Base-by-base conservation (phyloP, 2,329 filamentous ascomycete species). In the Ambrosiella cleistominuta region DNA sequence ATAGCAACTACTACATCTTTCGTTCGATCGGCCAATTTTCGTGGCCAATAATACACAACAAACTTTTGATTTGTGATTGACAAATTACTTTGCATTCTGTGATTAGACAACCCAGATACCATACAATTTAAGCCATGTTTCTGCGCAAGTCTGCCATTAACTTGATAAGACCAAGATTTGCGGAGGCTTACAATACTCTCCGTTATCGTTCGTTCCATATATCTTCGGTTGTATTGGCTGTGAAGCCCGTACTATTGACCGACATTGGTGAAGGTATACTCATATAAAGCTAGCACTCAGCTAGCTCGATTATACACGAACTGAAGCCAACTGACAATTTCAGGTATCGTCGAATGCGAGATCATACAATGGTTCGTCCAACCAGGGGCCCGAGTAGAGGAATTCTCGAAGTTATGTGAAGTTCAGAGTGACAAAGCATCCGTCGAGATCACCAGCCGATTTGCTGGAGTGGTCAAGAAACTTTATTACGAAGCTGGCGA, bases 331-430 rank as follows among this genome's bases (percentile, higher is more conserved):
- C 27, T 11, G 40, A 39, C 1, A 55, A 52, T 56, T 55, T 47
- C 65, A 93, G 93, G 93, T 58, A 98, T 97, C 66, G 90, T 93
- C 68, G 93, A 98, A 73, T 95, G 93, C 67, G 93, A 98, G 71
- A 88, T 98, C 66, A 97, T 97, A 66, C 93, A 98, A 74, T 98
- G 93, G 93, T 98, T 97, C 69, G 91, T 98, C 63, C 86, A 96
- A 71, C 89, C 94, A 54, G 91, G 90, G 60, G 93, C 93, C 40
- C 83, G 86, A 60, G 90, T 98, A 65, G 90, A 98, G 73, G 91
- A 98, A 74, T 98, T 95, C 78, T 93, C 94, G 65, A 93, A 91
- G 61, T 78, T 98, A 52, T 98, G 93, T 72, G 93, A 98, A 73
- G 94, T 98, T 50, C 93, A 97, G 70, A 96, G 90, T 66, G 93